A percentile compares a stretch with the other conserved stretches of the same genome.
These are phyloP conservation scores for Colletotrichum tropicicola DNA, from an alignment of 2,329 filamentous ascomycete genomes.

Conservation along the genomic window DNA sequence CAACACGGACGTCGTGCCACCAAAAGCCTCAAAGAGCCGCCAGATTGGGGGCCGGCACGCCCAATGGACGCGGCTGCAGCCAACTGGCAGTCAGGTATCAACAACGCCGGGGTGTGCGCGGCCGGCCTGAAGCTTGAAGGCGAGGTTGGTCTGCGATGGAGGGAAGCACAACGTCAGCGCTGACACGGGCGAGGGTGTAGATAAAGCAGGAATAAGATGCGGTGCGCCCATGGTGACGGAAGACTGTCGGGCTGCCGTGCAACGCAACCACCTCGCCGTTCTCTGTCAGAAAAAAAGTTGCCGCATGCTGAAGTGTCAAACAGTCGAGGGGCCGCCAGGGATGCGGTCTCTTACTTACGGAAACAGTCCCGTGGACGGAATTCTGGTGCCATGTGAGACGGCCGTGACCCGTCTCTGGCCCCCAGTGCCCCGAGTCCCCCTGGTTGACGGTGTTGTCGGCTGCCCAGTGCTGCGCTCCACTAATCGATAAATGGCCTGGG, in stretches of 20 bases:
- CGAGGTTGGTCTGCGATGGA: not conserved
- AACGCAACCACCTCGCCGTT: not conserved
- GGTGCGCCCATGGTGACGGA: not conserved
- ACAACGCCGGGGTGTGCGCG: not conserved
- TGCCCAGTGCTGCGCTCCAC: too few relatives aligned
- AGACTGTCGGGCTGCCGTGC: not conserved
- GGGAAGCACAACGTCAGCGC: constrained; percentile 11
- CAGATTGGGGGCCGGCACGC: not conserved
- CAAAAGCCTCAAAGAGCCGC: constrained; percentile 9
- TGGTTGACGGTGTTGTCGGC: too few relatives aligned
- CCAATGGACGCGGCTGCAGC: not conserved
- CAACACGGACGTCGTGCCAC: constrained; percentile 3
- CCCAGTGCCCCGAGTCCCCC: too few relatives aligned
- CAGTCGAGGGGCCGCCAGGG: not conserved
- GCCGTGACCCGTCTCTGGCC: too few relatives aligned
- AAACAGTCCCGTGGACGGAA: constrained; percentile 25
- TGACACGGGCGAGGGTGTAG: not conserved
- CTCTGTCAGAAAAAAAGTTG: constrained; percentile 3
- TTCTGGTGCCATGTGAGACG: constrained; percentile 9
- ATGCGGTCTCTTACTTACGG: not conserved
- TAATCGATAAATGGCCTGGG: constrained; percentile 20
- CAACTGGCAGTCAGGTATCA: constrained; percentile 10
- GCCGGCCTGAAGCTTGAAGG: not conserved
- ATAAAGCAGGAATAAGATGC: not conserved
- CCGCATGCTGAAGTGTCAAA: not conserved